Base-by-base conservation (phyloP, 495 filamentous ascomycete genomes). In the Neurospora terricola region DNA sequence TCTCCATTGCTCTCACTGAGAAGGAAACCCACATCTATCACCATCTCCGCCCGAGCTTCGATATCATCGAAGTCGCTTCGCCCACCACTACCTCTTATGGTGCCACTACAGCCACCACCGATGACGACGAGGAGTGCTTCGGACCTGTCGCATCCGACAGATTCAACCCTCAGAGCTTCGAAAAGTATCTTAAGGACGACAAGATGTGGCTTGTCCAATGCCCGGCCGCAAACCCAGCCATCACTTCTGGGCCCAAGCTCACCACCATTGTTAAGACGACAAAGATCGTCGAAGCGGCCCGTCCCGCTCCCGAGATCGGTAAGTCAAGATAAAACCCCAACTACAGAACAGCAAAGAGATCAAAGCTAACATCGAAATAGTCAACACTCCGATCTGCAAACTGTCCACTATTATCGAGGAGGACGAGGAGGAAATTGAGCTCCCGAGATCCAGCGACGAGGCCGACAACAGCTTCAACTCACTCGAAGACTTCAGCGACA, bases 241-340 rank as follows among this genome's bases (percentile, higher is more conserved):
- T 62, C 23, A 62, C 23, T 1, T 8, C 23, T 16, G 21, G 21
- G 2, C 2, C 23, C 23, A 16, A 59, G 48, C 5, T 4, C 5
- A 30, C 1, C 1, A 0, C 0, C 2, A 16, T 1, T 7, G 5
- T 7, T 0, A 0, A 27, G 12, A 30, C 21, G 27, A 16, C 2
- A 4, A 62, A 34, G 54, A 27, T 16, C 12, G 1, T 16, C 21
- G 1, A 3, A 34, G 23, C 54, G 54, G 54, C 27, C 27, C 27
- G 54, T 16, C 11, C 11, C 27, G 23, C 2, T 34, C 14, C 12
- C 6, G 0, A 0, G 0, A 5, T 0, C 3, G 2, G 54, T 62
- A 62, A 34, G 54, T 34, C 1, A 8, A 62, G 27, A 62, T 2
- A 0, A 16, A 0, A 30, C 0, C 1, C 23, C 0, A 43, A 43